Conservation (phyloP, 1,139 yeast genomes). For the Nakaseomyces glabratus region DNA sequence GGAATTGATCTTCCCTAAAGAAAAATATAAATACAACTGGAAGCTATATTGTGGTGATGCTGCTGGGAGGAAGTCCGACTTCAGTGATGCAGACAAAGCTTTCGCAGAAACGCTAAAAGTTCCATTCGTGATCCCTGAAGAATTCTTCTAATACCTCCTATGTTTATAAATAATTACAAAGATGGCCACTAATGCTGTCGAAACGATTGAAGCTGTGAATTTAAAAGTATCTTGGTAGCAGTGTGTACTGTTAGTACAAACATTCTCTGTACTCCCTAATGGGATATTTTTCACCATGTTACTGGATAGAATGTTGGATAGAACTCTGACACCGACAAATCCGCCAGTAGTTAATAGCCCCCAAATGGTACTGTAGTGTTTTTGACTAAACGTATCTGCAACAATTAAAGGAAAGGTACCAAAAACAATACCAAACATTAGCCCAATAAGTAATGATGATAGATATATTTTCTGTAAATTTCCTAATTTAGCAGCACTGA, state of each 20-base stretch:
- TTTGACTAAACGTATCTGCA: conserved; percentile 68
- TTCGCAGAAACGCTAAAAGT: conserved; percentile 57
- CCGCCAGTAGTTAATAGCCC: conserved; percentile 60
- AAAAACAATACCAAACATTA: conserved; percentile 72
- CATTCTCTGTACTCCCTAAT: conserved; percentile 12
- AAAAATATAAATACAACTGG: conserved; percentile 33
- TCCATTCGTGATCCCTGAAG: conserved; percentile 62
- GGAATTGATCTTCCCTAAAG: conserved; percentile 8
- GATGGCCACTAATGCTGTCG: too few relatives aligned
- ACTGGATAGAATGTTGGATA: conserved; percentile 36
- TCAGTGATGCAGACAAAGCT: conserved; percentile 62
- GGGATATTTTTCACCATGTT: conserved; percentile 32
- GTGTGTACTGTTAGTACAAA: conserved; percentile 20
- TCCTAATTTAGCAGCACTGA: conserved; percentile 1
- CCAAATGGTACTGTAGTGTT: conserved; percentile 72
- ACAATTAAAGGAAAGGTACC: conserved; percentile 76
- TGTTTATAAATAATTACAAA: too few relatives aligned
- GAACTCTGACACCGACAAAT: conserved; percentile 32
- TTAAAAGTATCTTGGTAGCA: conserved; percentile 28
- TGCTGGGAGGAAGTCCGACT: conserved; percentile 72
- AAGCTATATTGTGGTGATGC: conserved; percentile 92
- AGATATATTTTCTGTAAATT: conserved; percentile 33
- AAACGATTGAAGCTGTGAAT: conserved; percentile 12
- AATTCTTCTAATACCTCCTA: too few relatives aligned
- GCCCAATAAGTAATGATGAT: conserved; percentile 57